A percentile compares a stretch with the other conserved stretches of the same genome.
Evolutionary conservation across 1,284 basidiomycete genomes (phyloP).

Genomic region (Boletus semigastroideus): DNA sequence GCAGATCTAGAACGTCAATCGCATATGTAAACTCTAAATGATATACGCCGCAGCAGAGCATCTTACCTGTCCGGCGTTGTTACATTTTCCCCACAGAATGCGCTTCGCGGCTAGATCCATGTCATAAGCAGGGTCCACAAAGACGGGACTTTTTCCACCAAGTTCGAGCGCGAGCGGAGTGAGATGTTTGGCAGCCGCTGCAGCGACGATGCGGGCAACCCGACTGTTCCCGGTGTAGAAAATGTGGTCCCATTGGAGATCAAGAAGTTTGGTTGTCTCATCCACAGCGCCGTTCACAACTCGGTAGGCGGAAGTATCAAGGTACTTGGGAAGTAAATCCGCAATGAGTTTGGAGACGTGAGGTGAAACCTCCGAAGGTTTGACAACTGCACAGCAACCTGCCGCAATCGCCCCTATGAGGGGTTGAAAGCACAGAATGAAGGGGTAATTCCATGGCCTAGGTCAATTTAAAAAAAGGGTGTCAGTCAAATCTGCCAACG

Average conservation of each 20-base stretch:
- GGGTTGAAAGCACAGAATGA: slow-evolving; percentile 49
- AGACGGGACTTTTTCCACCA: slow-evolving; percentile 66
- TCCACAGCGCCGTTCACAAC: slow-evolving; percentile 60
- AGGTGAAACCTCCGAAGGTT: slow-evolving; percentile 61
- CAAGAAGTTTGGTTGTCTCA: slow-evolving; percentile 51
- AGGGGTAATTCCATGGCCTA: slow-evolving; percentile 59
- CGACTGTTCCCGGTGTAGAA: slow-evolving; percentile 40
- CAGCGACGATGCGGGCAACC: slow-evolving; percentile 62
- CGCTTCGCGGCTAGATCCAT: slow-evolving; percentile 44
- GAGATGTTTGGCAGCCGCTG: slow-evolving; percentile 62
- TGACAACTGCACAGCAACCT: slow-evolving; percentile 57
- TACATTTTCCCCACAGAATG: slow-evolving; percentile 56
- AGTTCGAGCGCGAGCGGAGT: slow-evolving; percentile 67
- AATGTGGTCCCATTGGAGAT: slow-evolving; percentile 62
- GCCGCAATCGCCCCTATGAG: slow-evolving; percentile 62
- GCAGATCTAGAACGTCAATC: slow-evolving; percentile 42
- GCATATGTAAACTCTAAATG: not conserved
- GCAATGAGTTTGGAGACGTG: slow-evolving; percentile 52
- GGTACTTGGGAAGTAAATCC: slow-evolving; percentile 60
- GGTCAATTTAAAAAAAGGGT: not conserved
- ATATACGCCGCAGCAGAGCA: not conserved
- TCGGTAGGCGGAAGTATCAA: slow-evolving; percentile 49
- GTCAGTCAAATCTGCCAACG: not conserved
- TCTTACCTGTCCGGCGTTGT: slow-evolving; percentile 50
- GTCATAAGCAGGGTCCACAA: slow-evolving; percentile 51